phyloP scores from a whole-genome alignment of 2,329 filamentous ascomycete genomes.

The Cercospora zeae-maydis region DNA sequence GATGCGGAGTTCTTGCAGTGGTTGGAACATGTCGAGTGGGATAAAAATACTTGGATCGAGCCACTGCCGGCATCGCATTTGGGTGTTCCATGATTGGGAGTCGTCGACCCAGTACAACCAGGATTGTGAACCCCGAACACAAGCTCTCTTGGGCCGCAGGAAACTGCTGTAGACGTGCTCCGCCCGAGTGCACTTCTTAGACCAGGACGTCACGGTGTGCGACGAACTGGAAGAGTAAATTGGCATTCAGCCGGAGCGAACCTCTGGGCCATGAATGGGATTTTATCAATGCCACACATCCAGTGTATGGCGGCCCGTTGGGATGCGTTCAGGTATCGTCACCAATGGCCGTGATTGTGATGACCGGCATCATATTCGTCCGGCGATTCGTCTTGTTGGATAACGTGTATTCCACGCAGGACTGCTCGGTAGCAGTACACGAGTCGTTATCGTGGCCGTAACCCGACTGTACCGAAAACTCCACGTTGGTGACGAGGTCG shows the following conservation, averaged over 20 bases:
- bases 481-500: background rate
- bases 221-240: background rate
- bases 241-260: background rate
- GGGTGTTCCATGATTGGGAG: background rate
- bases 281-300: background rate
- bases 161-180: background rate
- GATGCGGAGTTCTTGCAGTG: slow-evolving; percentile 45
- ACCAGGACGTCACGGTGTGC: background rate
- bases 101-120: no score
- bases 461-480: background rate
- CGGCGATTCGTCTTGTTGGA: background rate
- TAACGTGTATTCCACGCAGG: background rate
- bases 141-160: background rate
- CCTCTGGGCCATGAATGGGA: background rate
- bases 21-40: slow-evolving; percentile 42
- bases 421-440: background rate
- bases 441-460: background rate
- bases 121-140: background rate
- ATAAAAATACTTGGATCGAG: slow-evolving; percentile 15
- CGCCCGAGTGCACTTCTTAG: background rate
- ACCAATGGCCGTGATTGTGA: background rate
- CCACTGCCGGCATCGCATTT: background rate
- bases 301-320: background rate
- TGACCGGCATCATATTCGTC: background rate
- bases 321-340: background rate